phyloP scores from a whole-genome alignment of 2,329 filamentous ascomycete genomes.

The Ophioceras dolichostomum region DNA sequence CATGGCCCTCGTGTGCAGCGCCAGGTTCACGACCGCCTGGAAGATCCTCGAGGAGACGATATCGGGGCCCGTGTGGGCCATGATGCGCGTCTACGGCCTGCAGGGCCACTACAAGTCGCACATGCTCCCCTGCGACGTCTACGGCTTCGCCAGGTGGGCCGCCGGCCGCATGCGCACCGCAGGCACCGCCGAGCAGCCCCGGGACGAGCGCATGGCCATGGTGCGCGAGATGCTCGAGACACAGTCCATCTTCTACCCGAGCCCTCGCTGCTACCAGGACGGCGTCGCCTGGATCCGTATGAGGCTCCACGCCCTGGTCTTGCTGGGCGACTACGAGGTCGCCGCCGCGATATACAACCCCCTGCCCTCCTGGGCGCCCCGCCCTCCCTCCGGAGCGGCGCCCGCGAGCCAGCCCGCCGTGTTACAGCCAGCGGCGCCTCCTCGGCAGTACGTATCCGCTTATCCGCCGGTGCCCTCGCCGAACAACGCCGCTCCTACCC shows the following conservation, averaged over 20 bases:
- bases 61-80: conserved; percentile 9
- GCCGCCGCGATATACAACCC: conserved; percentile 8
- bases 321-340: conserved; percentile 8
- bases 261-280: conserved; percentile 5
- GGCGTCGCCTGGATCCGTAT: conserved; percentile 6
- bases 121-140: conserved; percentile 8
- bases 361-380: conserved; percentile 8
- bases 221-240: conserved; percentile 7
- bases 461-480: too few species aligned
- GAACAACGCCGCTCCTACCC: too few species aligned
- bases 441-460: too few species aligned
- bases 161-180: conserved; percentile 5
- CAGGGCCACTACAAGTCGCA: conserved; percentile 8
- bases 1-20: conserved; percentile 9
- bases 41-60: conserved; percentile 9
- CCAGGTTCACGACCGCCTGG: conserved; percentile 9
- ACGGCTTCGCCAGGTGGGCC: conserved; percentile 8
- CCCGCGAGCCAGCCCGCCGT: too few species aligned
- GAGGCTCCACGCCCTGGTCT: conserved; percentile 8
- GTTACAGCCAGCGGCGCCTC: too few species aligned
- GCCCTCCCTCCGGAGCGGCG: too few species aligned
- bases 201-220: conserved; percentile 8
- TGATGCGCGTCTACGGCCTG: conserved; percentile 8
- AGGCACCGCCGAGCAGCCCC: conserved; percentile 6
- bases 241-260: conserved; percentile 5